Evolutionary conservation across 148 eudicot species (phyloP), one percentile per base, ranked within the genome.

Genomic region (Persicaria maculosa): DNA sequence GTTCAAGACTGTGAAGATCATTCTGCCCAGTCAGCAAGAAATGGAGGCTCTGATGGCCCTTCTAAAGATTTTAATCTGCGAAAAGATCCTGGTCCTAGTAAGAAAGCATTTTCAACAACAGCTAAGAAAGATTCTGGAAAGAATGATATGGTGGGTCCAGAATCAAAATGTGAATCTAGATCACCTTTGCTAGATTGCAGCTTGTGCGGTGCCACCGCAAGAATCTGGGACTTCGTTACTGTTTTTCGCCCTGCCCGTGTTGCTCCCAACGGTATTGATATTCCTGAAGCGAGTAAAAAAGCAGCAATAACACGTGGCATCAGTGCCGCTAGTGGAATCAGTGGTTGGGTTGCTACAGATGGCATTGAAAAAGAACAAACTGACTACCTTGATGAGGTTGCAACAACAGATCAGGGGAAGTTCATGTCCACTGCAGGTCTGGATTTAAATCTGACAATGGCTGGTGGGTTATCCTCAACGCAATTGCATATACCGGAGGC

Each of bases 261-360:
- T 74, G 86, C 84, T 81, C 90, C 92, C 44, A 90, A 78, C 82
- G 88, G 84, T 75, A 80, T 78, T 68, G 93, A 83, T 61, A 82
- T 90, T 75, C 93, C 97, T 14, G 96, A 87, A 84, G 81, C 92
- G 40, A 84, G 89, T 86, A 94, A 94, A 82, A 94, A 92, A 74
- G 78, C 88, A 87, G 83, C 77, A 73, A 78, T 90, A 83, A 89
- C 92, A 22, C 96, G 96, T 78, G 98, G 98, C 45, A 84, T 81
- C 64, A 94, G 98, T 88, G 98, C 96, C 20, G 92, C 98, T n/a
- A 94, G 98, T 86, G 98, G 97, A 54, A 88, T 92, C 40, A 87
- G 83, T 78, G 98, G 98, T 50, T 92, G 98, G 98, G 83, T 88
- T 81, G 92, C 90, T 74, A 70, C 90, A 75, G 92, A 91, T 79